Conservation (phyloP, 164 flowering plant species). For the Nymphaea colorata region DNA sequence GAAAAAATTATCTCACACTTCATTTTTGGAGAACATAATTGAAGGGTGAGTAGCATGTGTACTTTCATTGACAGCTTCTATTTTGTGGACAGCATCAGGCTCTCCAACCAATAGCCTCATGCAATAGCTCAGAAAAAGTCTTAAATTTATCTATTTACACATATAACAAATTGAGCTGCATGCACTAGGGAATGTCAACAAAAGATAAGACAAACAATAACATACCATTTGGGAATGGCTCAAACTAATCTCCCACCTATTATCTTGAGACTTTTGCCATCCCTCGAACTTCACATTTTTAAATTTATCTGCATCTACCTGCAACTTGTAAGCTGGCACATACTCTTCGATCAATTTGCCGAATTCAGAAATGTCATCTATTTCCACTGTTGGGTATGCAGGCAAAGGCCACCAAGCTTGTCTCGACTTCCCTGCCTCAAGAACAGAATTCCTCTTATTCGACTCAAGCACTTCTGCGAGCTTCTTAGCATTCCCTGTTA, state of each 20-base stretch:
- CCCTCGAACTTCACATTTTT: slow-evolving; percentile 45
- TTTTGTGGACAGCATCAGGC: no score
- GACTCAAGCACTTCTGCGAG: slow-evolving; percentile 33
- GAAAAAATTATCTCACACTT: no score
- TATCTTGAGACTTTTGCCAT: slow-evolving; percentile 46
- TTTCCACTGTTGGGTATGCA: slow-evolving; percentile 38
- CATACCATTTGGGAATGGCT: slow-evolving; percentile 97
- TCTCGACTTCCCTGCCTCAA: slow-evolving; percentile 14
- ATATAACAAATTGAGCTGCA: no score
- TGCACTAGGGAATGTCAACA: not conserved
- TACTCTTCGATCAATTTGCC: slow-evolving; percentile 54
- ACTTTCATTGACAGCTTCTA: no score
- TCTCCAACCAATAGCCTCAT: no score
- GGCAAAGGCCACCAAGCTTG: slow-evolving; percentile 39
- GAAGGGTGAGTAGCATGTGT: no score
- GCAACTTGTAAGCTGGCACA: slow-evolving; percentile 61
- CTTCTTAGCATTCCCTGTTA: slow-evolving; percentile 44
- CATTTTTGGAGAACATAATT: no score
- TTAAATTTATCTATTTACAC: no score
- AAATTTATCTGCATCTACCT: slow-evolving; percentile 36
- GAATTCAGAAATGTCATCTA: slow-evolving; percentile 74
- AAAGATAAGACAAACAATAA: slow-evolving; percentile 7
- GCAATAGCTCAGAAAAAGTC: no score
- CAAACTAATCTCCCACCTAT: slow-evolving; percentile 72
- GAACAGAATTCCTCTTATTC: slow-evolving; percentile 16